Conservation (phyloP, 106 monocot genomes). For the Hemerocallis citrina region DNA sequence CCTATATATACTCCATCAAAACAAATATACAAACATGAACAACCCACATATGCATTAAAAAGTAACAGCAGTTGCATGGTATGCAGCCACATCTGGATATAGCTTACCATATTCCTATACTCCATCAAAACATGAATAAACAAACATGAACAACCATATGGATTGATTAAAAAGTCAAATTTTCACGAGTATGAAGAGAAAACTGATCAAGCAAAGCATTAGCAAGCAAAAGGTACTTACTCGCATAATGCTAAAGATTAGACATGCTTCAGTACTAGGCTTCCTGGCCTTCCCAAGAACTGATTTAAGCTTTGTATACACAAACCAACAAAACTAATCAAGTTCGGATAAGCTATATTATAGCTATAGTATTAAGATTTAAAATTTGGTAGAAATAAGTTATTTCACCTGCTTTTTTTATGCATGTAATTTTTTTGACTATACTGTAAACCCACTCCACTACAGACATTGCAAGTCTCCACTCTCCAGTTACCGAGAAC, state of each 20-base stretch:
- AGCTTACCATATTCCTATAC: no score
- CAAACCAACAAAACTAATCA: conserved; percentile 38
- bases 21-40: no score
- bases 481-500: conserved; percentile 67
- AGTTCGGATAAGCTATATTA: no score
- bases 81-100: background rate
- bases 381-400: background rate
- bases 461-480: no score
- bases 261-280: conserved; percentile 66
- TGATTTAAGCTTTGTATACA: conserved; percentile 77
- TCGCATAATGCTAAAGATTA: conserved; percentile 55
- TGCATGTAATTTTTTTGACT: conserved; percentile 61
- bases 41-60: background rate
- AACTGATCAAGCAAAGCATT: no score
- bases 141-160: no score
- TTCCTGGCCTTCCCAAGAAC: conserved; percentile 79
- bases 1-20: conserved; percentile 35
- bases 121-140: no score
- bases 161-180: no score
- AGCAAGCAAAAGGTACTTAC: conserved; percentile 19
- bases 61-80: no score
- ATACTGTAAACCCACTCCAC: conserved; percentile 81
- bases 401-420: conserved; percentile 70
- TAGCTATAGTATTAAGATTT: no score
- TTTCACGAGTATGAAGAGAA: no score